Base-by-base conservation (phyloP, 2,329 filamentous ascomycete species). In the Colletotrichum coccodes region DNA sequence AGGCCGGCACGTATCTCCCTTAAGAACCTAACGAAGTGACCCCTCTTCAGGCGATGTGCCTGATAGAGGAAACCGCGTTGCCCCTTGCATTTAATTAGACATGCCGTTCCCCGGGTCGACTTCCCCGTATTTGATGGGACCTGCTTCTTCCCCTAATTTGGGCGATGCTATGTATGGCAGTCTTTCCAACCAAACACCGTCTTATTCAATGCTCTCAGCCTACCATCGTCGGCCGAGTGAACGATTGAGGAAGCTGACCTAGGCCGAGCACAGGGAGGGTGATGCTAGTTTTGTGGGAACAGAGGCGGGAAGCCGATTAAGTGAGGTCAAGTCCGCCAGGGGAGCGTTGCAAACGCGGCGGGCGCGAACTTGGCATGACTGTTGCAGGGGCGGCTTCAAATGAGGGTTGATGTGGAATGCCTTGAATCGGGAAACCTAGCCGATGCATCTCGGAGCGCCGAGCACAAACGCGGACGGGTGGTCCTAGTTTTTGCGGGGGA, bases 351-450 rank as follows among this genome's bases (percentile, higher is more conserved):
- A 28, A 16, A 42, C 28, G 42, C 46, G 36, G 52, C 47, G 42
- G 52, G 56, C 60, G 60, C 44, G 44, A 63, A 46, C 59, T 67
- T 63, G 64, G 59, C 59, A 58, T 52, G 14, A 16, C 18, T 53
- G 11, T 42, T 40, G 52, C 60, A 16, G 52, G 23, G 44, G 18
- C 21, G 23, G 12, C 52, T 34, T 53, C 28, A 47, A 36, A 42
- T 38, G 36, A 52, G 16, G 53, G 53, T 68, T 21, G 34, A 44
- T 63, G 32, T 40, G n/a, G n/a, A 21, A 28, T 40, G 42, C 34
- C n/a, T 47, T 53, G 6, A 64, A 53, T 53, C 14, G 60, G 53
- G 38, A 52, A 59, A 32, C 9, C 11, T 40, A 46, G 60, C 64
- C 50, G 64, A 68, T 58, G 64, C 64, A 58, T 30, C 18, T 63